Conservation (phyloP, 306 rosid genomes). For the Psophocarpus tetragonolobus region DNA sequence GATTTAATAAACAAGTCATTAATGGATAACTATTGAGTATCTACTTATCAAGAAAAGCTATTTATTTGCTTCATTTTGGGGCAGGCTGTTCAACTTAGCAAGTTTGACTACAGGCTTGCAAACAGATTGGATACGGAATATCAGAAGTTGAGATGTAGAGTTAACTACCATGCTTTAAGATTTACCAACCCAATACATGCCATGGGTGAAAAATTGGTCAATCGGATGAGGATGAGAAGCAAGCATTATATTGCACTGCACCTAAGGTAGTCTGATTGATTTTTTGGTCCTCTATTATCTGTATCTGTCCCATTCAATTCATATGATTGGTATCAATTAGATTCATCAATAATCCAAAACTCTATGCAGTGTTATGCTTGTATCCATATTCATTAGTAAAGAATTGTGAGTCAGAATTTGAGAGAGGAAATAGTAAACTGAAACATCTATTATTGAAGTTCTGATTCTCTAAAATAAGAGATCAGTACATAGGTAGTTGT, state of each 20-base stretch:
- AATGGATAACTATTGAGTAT: conserved; percentile 22
- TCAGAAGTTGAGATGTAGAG: conserved; percentile 96
- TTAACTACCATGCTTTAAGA: conserved; percentile 88
- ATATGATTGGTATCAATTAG: conserved; percentile 8
- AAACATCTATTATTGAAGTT: no score
- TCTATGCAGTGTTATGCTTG: background rate
- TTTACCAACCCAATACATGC: conserved; percentile 67
- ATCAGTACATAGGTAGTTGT: no score
- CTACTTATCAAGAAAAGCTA: conserved; percentile 34
- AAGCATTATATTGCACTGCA: conserved; percentile 85
- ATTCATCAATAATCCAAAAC: conserved; percentile 15
- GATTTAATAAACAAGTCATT: conserved; percentile 12
- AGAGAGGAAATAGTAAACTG: no score
- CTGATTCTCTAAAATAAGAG: no score
- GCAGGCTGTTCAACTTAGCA: conserved; percentile 95
- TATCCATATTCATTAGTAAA: background rate
- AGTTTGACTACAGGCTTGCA: conserved; percentile 97
- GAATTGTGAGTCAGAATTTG: no score
- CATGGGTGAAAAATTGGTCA: conserved; percentile 82
- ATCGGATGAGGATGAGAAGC: conserved; percentile 79
- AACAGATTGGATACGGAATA: conserved; percentile 84
- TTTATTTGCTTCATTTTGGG: conserved; percentile 43
- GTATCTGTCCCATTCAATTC: conserved; percentile 10
- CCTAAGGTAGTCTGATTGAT: conserved; percentile 66
- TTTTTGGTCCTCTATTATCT: conserved; percentile 24